A percentile compares a stretch with the other conserved stretches of the same genome.
These are phyloP conservation scores for Phytophthora sansomeana DNA, from an alignment of 352 stramenopile species.

Conservation along the genomic window DNA sequence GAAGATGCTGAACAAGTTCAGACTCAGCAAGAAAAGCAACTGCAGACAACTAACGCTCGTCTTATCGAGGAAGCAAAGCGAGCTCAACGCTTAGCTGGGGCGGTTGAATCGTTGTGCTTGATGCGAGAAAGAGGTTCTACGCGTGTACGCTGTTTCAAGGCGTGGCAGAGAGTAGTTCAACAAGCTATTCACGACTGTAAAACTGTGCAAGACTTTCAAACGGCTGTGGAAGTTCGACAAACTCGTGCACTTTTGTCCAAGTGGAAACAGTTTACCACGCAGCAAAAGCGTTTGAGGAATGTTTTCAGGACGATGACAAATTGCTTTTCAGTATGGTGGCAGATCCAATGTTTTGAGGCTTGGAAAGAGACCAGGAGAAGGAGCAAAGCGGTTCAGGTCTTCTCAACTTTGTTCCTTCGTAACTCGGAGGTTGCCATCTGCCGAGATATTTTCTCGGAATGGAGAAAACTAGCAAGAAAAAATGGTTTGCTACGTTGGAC, in stretches of 20 bases:
- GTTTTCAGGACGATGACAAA: slow-evolving; percentile 17
- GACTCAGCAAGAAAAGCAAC: slow-evolving; percentile 13
- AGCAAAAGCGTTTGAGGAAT: slow-evolving; percentile 16
- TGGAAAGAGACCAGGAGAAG: slow-evolving; percentile 28
- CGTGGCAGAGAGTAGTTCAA: slow-evolving; percentile 19
- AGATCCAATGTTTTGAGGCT: slow-evolving; percentile 25
- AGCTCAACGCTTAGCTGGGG: slow-evolving; percentile 21
- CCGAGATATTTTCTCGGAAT: slow-evolving; percentile 24
- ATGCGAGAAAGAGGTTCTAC: slow-evolving; percentile 11
- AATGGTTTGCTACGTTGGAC: slow-evolving; percentile 43
- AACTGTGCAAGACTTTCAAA: slow-evolving; percentile 13
- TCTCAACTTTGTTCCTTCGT: slow-evolving; percentile 20
- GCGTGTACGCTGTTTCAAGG: slow-evolving; percentile 19
- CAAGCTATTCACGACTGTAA: slow-evolving; percentile 5
- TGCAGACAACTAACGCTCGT: slow-evolving; percentile 11
- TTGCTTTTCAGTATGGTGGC: slow-evolving; percentile 17
- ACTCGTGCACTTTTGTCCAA: not conserved
- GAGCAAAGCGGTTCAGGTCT: slow-evolving; percentile 29
- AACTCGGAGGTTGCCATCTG: slow-evolving; percentile 16
- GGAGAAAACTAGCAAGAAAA: slow-evolving; percentile 30
- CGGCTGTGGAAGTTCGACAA: slow-evolving; percentile 1
- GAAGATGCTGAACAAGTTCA: slow-evolving; percentile 10
- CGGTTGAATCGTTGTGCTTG: slow-evolving; percentile 22
- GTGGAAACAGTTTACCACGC: slow-evolving; percentile 21
- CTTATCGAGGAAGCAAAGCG: slow-evolving; percentile 21